phyloP scores from a whole-genome alignment of 2,329 filamentous ascomycete genomes.

The Colletotrichum brevisporum region DNA sequence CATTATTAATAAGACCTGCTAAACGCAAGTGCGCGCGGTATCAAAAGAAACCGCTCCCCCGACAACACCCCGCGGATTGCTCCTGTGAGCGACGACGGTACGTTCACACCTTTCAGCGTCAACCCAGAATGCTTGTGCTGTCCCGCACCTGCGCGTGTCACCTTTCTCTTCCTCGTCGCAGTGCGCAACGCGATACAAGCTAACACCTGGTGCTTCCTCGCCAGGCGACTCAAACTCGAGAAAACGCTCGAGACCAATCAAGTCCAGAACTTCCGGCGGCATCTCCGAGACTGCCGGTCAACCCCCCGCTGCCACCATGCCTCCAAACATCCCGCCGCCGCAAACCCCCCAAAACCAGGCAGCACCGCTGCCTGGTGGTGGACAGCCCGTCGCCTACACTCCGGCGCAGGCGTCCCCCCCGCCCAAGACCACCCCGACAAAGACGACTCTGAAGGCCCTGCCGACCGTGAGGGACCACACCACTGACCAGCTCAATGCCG shows the following conservation, averaged over 20 bases:
- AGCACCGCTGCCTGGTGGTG: conserved; percentile 56
- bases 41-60: conserved; percentile 86
- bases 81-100: conserved; percentile 79
- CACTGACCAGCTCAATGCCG: conserved; percentile 90
- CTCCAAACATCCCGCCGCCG: conserved; percentile 60
- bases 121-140: conserved; percentile 29
- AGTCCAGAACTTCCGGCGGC: conserved; percentile 66
- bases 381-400: conserved; percentile 57
- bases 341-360: conserved; percentile 69
- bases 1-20: conserved; percentile 61
- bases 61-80: conserved; percentile 72
- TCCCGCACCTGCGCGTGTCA: conserved; percentile 46
- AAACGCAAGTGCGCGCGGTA: conserved; percentile 73
- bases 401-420: conserved; percentile 66
- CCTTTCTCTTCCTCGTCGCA: conserved; percentile 51
- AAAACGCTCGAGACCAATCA: conserved; percentile 75
- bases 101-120: conserved; percentile 55
- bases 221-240: conserved; percentile 65
- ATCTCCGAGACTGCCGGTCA: conserved; percentile 72
- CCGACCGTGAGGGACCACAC: conserved; percentile 98
- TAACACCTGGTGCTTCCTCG: conserved; percentile 47
- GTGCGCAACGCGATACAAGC: conserved; percentile 45
- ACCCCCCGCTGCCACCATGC: conserved; percentile 60
- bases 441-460: conserved; percentile 90
- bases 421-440: conserved; percentile 84